Evolutionary conservation across 2,329 filamentous ascomycete species (phyloP), one percentile per base, ranked within the genome.

Genomic region (Cladosporium sp.): DNA sequence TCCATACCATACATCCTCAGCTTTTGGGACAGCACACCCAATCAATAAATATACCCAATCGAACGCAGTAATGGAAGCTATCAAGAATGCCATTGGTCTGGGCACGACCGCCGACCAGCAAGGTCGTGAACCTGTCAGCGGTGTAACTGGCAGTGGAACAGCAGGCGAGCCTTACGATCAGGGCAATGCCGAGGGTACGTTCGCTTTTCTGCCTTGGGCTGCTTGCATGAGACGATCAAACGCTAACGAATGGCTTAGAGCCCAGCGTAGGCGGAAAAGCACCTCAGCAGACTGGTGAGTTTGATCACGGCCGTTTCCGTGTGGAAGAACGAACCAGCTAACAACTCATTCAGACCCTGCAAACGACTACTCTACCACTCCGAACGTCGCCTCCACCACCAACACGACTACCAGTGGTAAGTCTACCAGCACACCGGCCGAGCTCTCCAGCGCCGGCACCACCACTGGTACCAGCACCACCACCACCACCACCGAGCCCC

Each of bases 101-200:
- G 54, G 54, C 34, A 42, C 31, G 11, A 18, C 9, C 6, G 28
- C 40, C 9, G 19, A 66, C 71, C 57, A 71, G 51, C 68, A 68
- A 37, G 74, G 74, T 43, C 69, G 72, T 60, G 89, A 95, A 71
- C 89, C 89, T 14, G 68, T 90, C 42, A 86, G 86, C 16, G 89
- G 89, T 18, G 73, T 81, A 48, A 73, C 77, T 53, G 89, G 89
- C 37, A 74, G 85, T 65, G 85, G 86, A 4, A 77, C 78, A 19
- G 77, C 76, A 41, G 81, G 80, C 10, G 84, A 92, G 67, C 89
- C 89, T 0, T 95, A 84, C 62, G 89, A 93, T 65, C 82, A 82
- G 54, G 89, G 89, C 45, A 93, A 93, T 67, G 71, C 80, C n/a
- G 77, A 81, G 74, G 78, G 75, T 82, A 52, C 34, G 37, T 28